Percentiles rank a stretch among this genome's conserved stretches.
Evolutionary conservation across 1,284 basidiomycete genomes (phyloP).

Genomic region (Filobasidium uniguttulatum): DNA sequence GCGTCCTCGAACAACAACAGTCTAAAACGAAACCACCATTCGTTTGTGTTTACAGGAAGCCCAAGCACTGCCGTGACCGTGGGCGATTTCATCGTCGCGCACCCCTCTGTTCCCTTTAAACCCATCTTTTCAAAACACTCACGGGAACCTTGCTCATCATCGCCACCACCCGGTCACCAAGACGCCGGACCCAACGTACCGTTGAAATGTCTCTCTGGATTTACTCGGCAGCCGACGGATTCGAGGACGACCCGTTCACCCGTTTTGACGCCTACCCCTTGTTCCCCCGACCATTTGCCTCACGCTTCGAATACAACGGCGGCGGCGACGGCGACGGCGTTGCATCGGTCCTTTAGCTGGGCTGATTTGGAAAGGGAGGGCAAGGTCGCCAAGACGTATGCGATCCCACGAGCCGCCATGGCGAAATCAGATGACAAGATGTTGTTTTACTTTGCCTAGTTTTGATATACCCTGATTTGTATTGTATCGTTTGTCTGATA

Average conservation of each 20-base stretch:
- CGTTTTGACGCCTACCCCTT: too few species aligned
- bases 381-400: slow-evolving; percentile 1
- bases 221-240: too few species aligned
- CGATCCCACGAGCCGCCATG: not conserved
- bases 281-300: too few species aligned
- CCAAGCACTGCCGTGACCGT: not conserved
- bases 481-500: too few species aligned
- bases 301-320: too few species aligned
- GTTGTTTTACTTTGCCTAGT: slow-evolving; percentile 2
- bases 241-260: too few species aligned
- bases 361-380: not conserved
- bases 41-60: not conserved
- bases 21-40: not conserved
- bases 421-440: not conserved
- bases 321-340: too few species aligned
- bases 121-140: not conserved
- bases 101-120: not conserved
- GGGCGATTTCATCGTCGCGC: not conserved
- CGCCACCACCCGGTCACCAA: too few species aligned
- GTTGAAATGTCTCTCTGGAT: too few species aligned
- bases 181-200: too few species aligned
- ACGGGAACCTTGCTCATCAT: too few species aligned
- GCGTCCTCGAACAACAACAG: not conserved
- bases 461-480: too few species aligned
- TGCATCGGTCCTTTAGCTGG: slow-evolving; percentile 2